Evolutionary conservation across 2,329 filamentous ascomycete species (phyloP), one percentile per base, ranked within the genome.

Genomic region (Neocucurbitaria cava): DNA sequence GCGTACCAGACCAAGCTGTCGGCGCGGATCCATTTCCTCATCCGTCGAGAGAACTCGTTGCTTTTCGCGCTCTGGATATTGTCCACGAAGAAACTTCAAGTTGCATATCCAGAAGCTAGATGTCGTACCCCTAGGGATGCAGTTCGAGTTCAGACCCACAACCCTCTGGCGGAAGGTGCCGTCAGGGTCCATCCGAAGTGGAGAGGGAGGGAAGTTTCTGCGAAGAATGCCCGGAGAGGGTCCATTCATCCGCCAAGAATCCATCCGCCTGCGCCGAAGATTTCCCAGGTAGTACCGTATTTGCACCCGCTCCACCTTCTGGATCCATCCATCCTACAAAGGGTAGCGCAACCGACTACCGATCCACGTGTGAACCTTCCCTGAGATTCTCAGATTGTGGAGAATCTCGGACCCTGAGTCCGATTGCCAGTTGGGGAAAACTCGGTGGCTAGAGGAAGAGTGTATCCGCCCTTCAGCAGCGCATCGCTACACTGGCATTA

Each of bases 181-280:
- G 28, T 7, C 8, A 26, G 24, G 24, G 24, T 26, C 24, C 24
- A 26, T 26, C 24, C 5, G 24, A 26, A 23, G 38, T 28, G 24
- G 24, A 28, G 17, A 18, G 41, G 24, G 31, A 30, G 23, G 31
- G 26, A n/a, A 43, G 21, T 43, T 43, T 42, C 40, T 28, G 11
- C 43, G 49, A 40, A 51, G 35, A 51, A 33, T 41, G 9, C 35
- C 28, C 49, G 33, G 48, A 40, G 9, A 7, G n/a, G n/a, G n/a
- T n/a, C n/a, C n/a, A n/a, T 18, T 8, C 11, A 31, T 36, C 28
- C 9, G 9, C 11, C 28, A 4, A 31, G 28, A 6, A 7, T 31
- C 28, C 3, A 31, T 11, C 20, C 39, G 35, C 47, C n/a, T 44
- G 46, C 24, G 48, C 48, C 41, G 48, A 51, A 40, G 40, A 39